Percentiles rank a stretch among this genome's conserved stretches.
phyloP scores from a whole-genome alignment of 2,329 filamentous ascomycete genomes.

The Colletotrichum viniferum region DNA sequence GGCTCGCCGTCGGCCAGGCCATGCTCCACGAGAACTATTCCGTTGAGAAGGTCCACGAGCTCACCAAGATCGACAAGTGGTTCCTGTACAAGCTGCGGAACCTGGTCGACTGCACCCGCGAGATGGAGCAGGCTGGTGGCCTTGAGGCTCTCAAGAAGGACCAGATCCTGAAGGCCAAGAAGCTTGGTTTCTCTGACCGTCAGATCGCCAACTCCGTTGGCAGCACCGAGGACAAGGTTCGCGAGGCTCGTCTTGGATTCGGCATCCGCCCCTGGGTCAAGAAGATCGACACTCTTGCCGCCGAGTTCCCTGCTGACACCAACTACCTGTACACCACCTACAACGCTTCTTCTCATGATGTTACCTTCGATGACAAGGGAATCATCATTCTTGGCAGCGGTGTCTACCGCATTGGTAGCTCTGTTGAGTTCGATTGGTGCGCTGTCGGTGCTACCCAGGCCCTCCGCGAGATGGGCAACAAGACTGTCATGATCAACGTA shows the following conservation, averaged over 20 bases:
- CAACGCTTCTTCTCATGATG: slow-evolving; percentile 92
- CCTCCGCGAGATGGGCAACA: slow-evolving; percentile 85
- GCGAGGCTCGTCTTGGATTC: slow-evolving; percentile 82
- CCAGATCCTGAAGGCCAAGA: slow-evolving; percentile 89
- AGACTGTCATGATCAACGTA: slow-evolving; percentile 96
- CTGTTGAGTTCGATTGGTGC: slow-evolving; percentile 99
- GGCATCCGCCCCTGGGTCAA: slow-evolving; percentile 96
- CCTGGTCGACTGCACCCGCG: slow-evolving; percentile 87
- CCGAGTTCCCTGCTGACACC: slow-evolving; percentile 92
- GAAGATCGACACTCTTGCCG: slow-evolving; percentile 96
- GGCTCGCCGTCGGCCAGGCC: slow-evolving; percentile 96
- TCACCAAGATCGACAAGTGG: slow-evolving; percentile 99
- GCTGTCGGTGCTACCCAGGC: slow-evolving; percentile 88
- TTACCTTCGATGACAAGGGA: slow-evolving; percentile 91
- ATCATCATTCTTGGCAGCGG: slow-evolving; percentile 89
- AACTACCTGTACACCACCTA: slow-evolving; percentile 99
- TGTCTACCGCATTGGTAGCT: slow-evolving; percentile 97
- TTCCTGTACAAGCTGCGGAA: slow-evolving; percentile 99
- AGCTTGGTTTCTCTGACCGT: slow-evolving; percentile 95
- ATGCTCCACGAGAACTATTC: slow-evolving; percentile 97
- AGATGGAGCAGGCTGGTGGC: slow-evolving; percentile 83
- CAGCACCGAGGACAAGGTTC: slow-evolving; percentile 87
- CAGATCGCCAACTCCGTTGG: slow-evolving; percentile 90
- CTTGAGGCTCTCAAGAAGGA: slow-evolving; percentile 88
- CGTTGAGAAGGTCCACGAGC: slow-evolving; percentile 87